Evolutionary conservation across 352 stramenopile species (phyloP).

Genomic region (Phytophthora hibernalis): DNA sequence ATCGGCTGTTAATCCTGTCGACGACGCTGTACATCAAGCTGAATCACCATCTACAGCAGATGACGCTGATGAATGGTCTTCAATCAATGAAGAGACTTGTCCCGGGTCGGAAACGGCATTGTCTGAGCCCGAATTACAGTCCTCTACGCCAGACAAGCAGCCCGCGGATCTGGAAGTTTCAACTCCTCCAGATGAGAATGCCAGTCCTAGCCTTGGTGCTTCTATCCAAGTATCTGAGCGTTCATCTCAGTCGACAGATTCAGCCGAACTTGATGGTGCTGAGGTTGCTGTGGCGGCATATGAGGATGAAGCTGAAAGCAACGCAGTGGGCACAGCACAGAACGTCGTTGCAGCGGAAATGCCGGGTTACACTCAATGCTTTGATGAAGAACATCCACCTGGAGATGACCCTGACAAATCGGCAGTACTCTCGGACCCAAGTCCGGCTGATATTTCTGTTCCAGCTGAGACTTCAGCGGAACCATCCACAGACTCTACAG

Average conservation of each 20-base stretch:
- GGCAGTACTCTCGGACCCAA: neutral
- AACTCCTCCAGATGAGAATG: conserved; percentile 4
- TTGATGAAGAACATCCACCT: conserved; percentile 7
- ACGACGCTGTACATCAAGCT: conserved; percentile 4
- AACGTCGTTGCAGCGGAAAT: neutral
- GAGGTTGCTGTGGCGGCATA: neutral
- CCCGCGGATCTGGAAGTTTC: neutral
- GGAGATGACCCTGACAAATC: neutral
- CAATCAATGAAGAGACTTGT: neutral
- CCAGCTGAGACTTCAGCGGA: neutral
- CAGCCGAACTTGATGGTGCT: neutral
- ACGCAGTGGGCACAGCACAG: neutral
- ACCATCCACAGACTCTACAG: conserved; percentile 1
- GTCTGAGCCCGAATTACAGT: conserved; percentile 3
- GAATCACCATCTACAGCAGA: neutral
- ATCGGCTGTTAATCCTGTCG: neutral
- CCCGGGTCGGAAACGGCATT: neutral
- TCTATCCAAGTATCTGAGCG: neutral
- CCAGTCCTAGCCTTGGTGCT: neutral
- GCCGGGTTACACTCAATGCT: conserved; percentile 3
- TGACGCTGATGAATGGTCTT: neutral
- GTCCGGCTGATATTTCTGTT: neutral
- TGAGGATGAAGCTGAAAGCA: conserved; percentile 1
- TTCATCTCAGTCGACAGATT: neutral
- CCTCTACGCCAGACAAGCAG: neutral